Evolutionary conservation across 345 rosid genomes (phyloP).

Genomic region (Syzygium aqueum): DNA sequence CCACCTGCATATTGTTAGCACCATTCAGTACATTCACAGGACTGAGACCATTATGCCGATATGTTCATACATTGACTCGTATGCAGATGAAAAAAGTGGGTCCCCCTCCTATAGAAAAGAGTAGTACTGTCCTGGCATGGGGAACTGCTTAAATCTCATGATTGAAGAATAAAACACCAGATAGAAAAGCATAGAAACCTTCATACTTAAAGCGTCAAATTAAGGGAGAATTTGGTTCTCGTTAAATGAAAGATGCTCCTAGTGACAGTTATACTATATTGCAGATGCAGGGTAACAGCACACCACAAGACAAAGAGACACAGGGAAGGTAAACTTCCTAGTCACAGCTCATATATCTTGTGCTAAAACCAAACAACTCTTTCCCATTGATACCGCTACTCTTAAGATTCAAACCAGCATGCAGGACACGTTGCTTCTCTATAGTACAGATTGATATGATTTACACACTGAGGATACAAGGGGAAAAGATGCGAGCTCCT

Average conservation of each 20-base stretch:
- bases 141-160: background rate
- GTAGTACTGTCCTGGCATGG: background rate
- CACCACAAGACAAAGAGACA: background rate
- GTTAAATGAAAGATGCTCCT: background rate
- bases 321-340: background rate
- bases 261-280: background rate
- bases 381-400: background rate
- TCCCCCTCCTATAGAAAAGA: background rate
- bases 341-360: background rate
- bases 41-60: background rate
- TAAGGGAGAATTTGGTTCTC: background rate
- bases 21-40: background rate
- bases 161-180: background rate
- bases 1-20: slow-evolving; percentile 47
- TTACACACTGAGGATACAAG: background rate
- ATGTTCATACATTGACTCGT: background rate
- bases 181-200: background rate
- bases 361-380: background rate
- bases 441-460: background rate
- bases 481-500: background rate
- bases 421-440: background rate
- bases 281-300: background rate
- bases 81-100: background rate
- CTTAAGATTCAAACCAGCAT: background rate
- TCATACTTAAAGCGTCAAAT: background rate